Base-by-base conservation (phyloP, 768 basidiomycete genomes). In the Pleurotus ostreatus region DNA sequence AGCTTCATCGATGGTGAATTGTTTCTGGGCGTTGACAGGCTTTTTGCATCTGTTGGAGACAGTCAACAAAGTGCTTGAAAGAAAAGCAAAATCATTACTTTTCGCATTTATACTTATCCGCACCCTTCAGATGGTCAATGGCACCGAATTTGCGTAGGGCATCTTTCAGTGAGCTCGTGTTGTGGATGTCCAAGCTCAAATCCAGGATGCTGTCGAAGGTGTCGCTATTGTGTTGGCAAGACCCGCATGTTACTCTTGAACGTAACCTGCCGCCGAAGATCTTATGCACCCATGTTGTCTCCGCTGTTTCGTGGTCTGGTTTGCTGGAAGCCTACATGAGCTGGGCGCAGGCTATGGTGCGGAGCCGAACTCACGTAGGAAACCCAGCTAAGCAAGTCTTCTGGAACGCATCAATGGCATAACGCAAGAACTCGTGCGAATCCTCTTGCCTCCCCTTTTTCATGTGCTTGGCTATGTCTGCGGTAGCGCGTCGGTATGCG, bases 21-120 rank as follows among this genome's bases (percentile, higher is more conserved):
- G 80, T 72, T 99, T 99, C 63, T 90, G 86, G 2, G 97, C 97
- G 55, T 82, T 80, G 55, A 98, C 94, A 49, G 86, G 82, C 66
- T 86, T 89, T 69, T 96, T 95, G 78, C 97, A 99, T 66, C 95
- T 97, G 61, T 2, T 37, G 41, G 39, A 45, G 44, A 46, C 34
- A 22, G 43, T 45, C 52, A 46, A 25, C 48, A 16, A 52, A 9
- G 34, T 22, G 5, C 45, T 26, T 12, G n/a, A 51, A 46, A 44
- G 12, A 44, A 40, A 16, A 49, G 37, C 15, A 12, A 39, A 43
- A 13, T 38, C 79, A 90, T 64, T 67, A 97, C 94, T 93, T 98
- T 73, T 99, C 97, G 71, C 97, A 99, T 68, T 95, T 93, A 71
- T 99, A 99, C 73, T 95, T 95, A 77, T 99, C 93, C 5, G 86